A percentile compares a stretch with the other conserved stretches of the same genome.
phyloP scores from a whole-genome alignment of 805 yeast genomes.

The Candida tammaniensis region DNA sequence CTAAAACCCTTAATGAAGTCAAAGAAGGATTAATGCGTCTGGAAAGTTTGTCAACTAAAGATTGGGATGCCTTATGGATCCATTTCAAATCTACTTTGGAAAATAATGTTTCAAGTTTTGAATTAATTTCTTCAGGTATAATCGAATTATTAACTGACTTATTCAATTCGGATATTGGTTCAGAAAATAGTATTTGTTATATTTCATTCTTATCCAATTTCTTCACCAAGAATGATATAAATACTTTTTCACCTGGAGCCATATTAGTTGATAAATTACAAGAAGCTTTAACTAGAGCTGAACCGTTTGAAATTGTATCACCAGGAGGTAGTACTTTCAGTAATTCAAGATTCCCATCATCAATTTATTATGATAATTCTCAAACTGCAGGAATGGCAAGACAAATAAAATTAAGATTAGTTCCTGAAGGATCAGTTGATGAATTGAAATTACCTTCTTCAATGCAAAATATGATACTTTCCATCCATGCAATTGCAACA shows the following conservation, averaged over 20 bases:
- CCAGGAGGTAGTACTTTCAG: conserved; percentile 19
- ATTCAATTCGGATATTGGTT: conserved; percentile 23
- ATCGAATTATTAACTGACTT: conserved; percentile 40
- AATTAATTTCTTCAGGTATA: conserved; percentile 67
- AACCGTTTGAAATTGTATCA: conserved; percentile 62
- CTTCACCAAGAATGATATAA: conserved; percentile 16
- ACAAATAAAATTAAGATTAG: conserved; percentile 61
- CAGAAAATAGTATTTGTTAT: conserved; percentile 28
- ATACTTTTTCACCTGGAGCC: conserved; percentile 27
- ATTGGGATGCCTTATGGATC: conserved; percentile 29
- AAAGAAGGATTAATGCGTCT: not conserved
- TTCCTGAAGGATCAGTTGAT: conserved; percentile 15
- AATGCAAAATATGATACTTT: conserved; percentile 35
- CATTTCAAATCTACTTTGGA: conserved; percentile 16
- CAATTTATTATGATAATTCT: conserved; percentile 15
- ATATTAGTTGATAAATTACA: conserved; percentile 53
- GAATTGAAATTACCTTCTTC: conserved; percentile 19
- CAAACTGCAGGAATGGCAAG: conserved; percentile 65
- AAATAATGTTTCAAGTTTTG: conserved; percentile 62
- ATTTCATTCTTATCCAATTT: conserved; percentile 46
- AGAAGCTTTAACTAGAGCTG: conserved; percentile 70
- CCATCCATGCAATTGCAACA: conserved; percentile 62
- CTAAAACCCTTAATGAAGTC: conserved; percentile 1
- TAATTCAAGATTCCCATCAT: conserved; percentile 7
- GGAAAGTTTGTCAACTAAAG: conserved; percentile 15